Conservation (phyloP, 768 basidiomycete genomes). For the Favolaschia claudopus region DNA sequence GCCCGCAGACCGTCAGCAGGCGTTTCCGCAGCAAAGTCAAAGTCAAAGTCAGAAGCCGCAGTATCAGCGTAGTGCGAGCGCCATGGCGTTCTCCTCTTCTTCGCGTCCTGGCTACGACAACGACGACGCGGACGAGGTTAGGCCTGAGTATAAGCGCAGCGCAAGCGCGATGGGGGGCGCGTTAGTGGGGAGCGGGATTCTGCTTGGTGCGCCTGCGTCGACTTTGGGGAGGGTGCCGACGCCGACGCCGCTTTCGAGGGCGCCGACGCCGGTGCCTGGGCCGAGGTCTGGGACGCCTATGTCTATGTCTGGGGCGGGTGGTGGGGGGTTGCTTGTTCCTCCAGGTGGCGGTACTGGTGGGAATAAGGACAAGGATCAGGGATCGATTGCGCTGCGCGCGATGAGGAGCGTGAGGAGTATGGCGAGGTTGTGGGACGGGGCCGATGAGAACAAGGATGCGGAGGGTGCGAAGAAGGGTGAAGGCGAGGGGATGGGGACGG, state of each 20-base stretch:
- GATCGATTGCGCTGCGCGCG: constrained; percentile 79
- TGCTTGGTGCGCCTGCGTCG: constrained; percentile 14
- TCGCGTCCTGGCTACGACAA: too few species aligned
- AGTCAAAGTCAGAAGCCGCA: neutral
- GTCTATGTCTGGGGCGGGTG: too few species aligned
- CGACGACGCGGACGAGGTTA: neutral
- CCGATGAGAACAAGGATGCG: constrained; percentile 38
- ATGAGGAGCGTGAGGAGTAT: constrained; percentile 81
- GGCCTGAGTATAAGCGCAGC: constrained; percentile 16
- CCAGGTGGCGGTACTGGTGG: constrained; percentile 32
- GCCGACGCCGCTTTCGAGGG: constrained; percentile 18
- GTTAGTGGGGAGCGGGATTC: constrained; percentile 14
- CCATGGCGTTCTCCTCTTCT: neutral
- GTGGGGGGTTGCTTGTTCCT: constrained; percentile 47
- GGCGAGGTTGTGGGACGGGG: constrained; percentile 61
- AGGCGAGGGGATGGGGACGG: constrained; percentile 43
- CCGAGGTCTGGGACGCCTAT: constrained; percentile 49
- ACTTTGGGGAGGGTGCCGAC: constrained; percentile 26
- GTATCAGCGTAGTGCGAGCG: constrained; percentile 14
- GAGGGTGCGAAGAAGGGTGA: constrained; percentile 47
- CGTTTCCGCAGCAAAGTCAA: neutral
- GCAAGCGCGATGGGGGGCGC: constrained; percentile 39
- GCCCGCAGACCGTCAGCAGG: too few species aligned
- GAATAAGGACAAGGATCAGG: constrained; percentile 40
- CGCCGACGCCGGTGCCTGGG: constrained; percentile 30